Evolutionary conservation across 2,329 filamentous ascomycete species (phyloP), one percentile per base, ranked within the genome.

Genomic region (Thielaviopsis punctulata): DNA sequence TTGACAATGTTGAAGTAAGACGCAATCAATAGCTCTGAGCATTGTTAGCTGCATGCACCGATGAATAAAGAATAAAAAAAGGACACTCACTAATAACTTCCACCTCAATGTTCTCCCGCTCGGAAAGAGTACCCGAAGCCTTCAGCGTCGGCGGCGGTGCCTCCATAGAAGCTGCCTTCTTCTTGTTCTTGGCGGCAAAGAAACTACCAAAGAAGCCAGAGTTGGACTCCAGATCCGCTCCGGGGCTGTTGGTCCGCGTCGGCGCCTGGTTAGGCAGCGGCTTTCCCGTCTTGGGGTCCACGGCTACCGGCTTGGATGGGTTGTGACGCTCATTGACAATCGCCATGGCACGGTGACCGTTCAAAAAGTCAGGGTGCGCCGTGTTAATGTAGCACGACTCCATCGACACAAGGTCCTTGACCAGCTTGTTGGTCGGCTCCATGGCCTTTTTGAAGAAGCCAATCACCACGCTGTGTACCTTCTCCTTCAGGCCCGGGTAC

Each of bases 131-230:
- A 43, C 92, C 90, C 2, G 87, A 94, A 30, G 92, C 92, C 73
- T 95, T 98, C 54, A 98, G 79, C 43, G 80, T 90, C 25, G 92
- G 79, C 57, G 92, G 92, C 39, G 92, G 92, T 13, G 92, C 75
- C 66, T 98, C 92, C 92, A 98, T 98, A 47, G 90, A 89, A n/a
- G 92, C 92, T 70, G 94, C 93, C 82, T 95, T 96, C 79, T 98
- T 98, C 81, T 96, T 98, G 73, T 96, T 98, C 79, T 96, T 98
- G 63, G 86, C 89, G 10, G 92, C 87, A 64, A 95, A 98, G 77
- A 98, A 98, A 62, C 86, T 94, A 60, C 92, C 92, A 61, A 98
- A 98, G 76, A 98, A 98, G 36, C 90, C 88, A 55, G 76, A 72
- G 63, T 86, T 86, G 51, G 66, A 66, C 56, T 66, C 67, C 45